These are phyloP conservation scores for Botrytis porri DNA, from an alignment of 2,329 filamentous ascomycete species.

Conservation along the genomic window DNA sequence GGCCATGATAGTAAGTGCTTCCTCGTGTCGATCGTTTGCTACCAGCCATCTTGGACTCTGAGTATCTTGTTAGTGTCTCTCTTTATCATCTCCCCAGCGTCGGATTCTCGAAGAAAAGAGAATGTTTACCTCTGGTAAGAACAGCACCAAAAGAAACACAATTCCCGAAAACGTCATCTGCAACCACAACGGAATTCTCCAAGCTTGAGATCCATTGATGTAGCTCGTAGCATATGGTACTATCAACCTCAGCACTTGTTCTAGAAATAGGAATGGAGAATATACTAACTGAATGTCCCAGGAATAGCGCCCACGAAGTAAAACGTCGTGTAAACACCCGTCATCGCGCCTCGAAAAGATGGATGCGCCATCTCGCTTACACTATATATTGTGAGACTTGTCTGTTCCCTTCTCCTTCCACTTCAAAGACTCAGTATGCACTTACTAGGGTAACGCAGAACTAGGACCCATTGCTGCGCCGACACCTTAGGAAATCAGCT, in stretches of 20 bases:
- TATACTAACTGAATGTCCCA: slow-evolving; percentile 19
- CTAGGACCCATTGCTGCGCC: slow-evolving; percentile 20
- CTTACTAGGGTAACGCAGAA: slow-evolving; percentile 17
- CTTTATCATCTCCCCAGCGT: fast-evolving
- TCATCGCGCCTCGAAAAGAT: slow-evolving; percentile 44
- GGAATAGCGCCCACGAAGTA: slow-evolving; percentile 31
- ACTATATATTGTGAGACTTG: slow-evolving; percentile 35
- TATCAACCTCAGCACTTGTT: neutral
- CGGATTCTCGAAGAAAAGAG: neutral
- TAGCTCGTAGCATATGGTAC: slow-evolving; percentile 19
- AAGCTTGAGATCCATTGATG: slow-evolving; percentile 24
- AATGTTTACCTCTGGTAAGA: slow-evolving; percentile 51
- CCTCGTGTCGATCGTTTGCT: slow-evolving; percentile 53
- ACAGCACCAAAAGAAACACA: slow-evolving; percentile 42
- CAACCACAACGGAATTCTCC: slow-evolving; percentile 40
- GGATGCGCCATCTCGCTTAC: slow-evolving; percentile 46
- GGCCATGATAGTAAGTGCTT: slow-evolving; percentile 53
- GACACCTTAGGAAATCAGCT: slow-evolving; percentile 30
- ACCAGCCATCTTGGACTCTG: slow-evolving; percentile 53
- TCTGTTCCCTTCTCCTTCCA: too few species aligned
- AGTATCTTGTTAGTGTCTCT: neutral
- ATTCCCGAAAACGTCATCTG: slow-evolving; percentile 33
- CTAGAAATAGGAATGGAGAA: fast-evolving
- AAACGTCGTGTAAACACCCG: slow-evolving; percentile 32
- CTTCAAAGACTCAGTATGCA: slow-evolving; percentile 31